Conservation (phyloP, 225 moss, liverwort and hornwort genomes). For the Neckera pumila region DNA sequence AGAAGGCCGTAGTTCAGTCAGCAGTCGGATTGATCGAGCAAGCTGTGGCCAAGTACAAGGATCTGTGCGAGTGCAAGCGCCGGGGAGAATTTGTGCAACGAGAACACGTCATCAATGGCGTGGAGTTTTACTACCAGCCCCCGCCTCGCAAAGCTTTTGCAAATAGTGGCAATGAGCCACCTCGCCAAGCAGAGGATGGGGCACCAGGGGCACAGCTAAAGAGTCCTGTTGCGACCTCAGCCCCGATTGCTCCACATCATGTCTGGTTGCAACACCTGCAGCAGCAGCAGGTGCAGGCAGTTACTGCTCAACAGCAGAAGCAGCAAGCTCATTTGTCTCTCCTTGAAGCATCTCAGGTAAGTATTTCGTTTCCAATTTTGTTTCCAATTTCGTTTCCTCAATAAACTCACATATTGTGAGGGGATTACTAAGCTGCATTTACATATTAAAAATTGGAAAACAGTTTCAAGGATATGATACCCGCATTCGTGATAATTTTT, state of each 20-base stretch:
- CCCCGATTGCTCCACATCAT: conserved; percentile 61
- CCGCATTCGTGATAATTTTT: not conserved
- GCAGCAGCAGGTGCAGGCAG: conserved; percentile 19
- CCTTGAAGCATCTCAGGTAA: conserved; percentile 17
- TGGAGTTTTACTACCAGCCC: conserved; percentile 93
- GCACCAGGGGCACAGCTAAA: conserved; percentile 1
- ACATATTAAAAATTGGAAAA: not conserved
- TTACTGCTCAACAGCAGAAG: conserved; percentile 8
- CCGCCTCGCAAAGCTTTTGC: conserved; percentile 91
- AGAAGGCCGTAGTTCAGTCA: conserved; percentile 77
- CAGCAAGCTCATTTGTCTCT: conserved; percentile 21
- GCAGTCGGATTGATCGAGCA: conserved; percentile 73
- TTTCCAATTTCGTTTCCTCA: not conserved
- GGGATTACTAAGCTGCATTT: not conserved
- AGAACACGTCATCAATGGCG: conserved; percentile 79
- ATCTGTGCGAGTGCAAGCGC: conserved; percentile 89
- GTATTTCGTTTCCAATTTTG: not conserved
- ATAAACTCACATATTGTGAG: not conserved
- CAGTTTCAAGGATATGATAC: not conserved
- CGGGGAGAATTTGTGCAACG: conserved; percentile 90
- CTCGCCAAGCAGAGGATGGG: conserved; percentile 10
- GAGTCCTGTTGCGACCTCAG: not conserved
- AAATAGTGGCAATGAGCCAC: conserved; percentile 21
- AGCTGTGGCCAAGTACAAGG: conserved; percentile 86
- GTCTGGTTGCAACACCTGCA: conserved; percentile 84